These are phyloP conservation scores for Hypoxylon rubiginosum DNA, from an alignment of 2,329 filamentous ascomycete species.

Conservation along the genomic window DNA sequence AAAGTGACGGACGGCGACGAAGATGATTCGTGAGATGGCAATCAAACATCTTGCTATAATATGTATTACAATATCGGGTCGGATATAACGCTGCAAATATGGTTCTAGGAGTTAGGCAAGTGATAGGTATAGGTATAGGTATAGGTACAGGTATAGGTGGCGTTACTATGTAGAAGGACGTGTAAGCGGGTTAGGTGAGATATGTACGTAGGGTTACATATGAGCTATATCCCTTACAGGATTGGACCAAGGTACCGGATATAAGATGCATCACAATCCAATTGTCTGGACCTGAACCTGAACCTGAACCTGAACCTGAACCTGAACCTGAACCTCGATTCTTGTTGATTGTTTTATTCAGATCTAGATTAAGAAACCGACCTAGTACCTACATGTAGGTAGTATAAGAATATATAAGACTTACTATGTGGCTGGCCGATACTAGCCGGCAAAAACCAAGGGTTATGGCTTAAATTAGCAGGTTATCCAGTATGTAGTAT, in stretches of 20 bases:
- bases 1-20: slow-evolving; percentile 37
- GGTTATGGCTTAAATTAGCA: background rate
- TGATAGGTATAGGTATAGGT: background rate
- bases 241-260: background rate
- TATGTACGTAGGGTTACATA: slow-evolving; percentile 2
- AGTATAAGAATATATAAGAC: background rate
- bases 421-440: background rate
- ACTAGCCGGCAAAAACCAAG: background rate
- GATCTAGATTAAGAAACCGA: background rate
- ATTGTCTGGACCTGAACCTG: background rate
- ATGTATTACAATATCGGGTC: background rate
- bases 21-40: slow-evolving; percentile 15
- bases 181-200: slow-evolving; percentile 5
- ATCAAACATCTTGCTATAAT: background rate
- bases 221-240: background rate
- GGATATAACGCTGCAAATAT: background rate
- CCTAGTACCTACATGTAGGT: too few relatives aligned
- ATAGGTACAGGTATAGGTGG: background rate
- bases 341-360: background rate
- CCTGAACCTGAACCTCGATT: background rate
- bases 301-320: too few relatives aligned
- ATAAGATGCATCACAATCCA: background rate
- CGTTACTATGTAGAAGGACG: background rate
- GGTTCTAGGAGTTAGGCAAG: background rate
- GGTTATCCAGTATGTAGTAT: slow-evolving; percentile 7